Evolutionary conservation across 495 filamentous ascomycete species (phyloP).

Genomic region (Aspergillus nidulans): DNA sequence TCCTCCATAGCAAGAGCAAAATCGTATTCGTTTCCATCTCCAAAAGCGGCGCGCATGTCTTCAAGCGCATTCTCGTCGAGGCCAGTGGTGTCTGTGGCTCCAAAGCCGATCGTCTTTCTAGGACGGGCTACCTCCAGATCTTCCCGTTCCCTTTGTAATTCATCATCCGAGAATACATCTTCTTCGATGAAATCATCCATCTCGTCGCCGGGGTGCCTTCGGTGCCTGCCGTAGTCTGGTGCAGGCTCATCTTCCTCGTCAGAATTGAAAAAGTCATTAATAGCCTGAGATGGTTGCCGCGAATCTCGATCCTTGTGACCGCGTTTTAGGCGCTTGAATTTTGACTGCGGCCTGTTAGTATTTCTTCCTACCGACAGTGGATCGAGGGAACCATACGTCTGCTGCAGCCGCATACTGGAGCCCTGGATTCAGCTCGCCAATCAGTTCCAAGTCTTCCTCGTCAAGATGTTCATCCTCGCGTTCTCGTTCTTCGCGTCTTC

Average conservation of each 20-base stretch:
- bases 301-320: conserved; percentile 73
- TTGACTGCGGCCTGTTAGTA: conserved; percentile 51
- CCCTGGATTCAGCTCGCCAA: conserved; percentile 71
- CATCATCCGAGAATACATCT: conserved; percentile 86
- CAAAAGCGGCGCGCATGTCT: conserved; percentile 93
- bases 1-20: conserved; percentile 87
- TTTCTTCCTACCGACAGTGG: background rate
- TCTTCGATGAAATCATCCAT: conserved; percentile 98
- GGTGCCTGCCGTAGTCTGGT: conserved; percentile 51
- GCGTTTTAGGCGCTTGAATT: conserved; percentile 93
- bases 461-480: conserved; percentile 88
- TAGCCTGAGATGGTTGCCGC: conserved; percentile 57
- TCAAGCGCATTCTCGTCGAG: conserved; percentile 88
- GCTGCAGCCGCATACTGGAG: conserved; percentile 58
- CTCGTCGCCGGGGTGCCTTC: conserved; percentile 66
- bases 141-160: conserved; percentile 70
- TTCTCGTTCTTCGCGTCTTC: conserved; percentile 64
- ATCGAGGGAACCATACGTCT: conserved; percentile 48
- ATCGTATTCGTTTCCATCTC: conserved; percentile 88
- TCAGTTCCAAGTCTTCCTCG: conserved; percentile 94
- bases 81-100: conserved; percentile 62
- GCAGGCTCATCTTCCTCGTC: conserved; percentile 79
- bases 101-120: conserved; percentile 55
- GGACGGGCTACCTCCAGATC: conserved; percentile 82
- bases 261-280: conserved; percentile 83